Base-by-base conservation (phyloP, 495 filamentous ascomycete species). In the Annulohypoxylon bovei region DNA sequence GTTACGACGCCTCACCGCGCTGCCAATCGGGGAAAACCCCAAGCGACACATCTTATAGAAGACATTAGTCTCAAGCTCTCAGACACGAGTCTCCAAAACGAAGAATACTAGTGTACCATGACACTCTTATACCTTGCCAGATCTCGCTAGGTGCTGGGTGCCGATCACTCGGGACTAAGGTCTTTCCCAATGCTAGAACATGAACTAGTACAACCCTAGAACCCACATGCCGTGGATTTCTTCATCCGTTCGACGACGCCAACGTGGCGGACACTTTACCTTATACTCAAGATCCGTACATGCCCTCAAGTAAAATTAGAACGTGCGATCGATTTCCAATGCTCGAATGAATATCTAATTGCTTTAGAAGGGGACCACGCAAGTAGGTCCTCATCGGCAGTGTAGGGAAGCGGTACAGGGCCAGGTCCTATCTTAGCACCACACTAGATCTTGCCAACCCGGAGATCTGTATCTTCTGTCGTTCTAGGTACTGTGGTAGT, bases 371-470 rank as follows among this genome's bases (percentile, higher is more conserved):
- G 44, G 44, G 20, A 9, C 23, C 20, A 9, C 12, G 44, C 6
- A 25, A 23, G 44, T 25, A 25, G 8, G 9, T 47, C 44, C 23
- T 47, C 8, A 11, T 23, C 9, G 11, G 44, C 12, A 4, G 2
- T 23, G 23, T 50, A 28, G 23, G 16, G 46, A 28, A 28, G 22
- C 4, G 11, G 4, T 27, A 28, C n/a, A 23, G 9, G n/a, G 46
- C 23, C 23, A 50, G 25, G 14, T 11, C 23, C 46, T 12, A 28
- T 50, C 46, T 28, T 50, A 28, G 46, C 11, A 50, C 25, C 46
- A 50, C 46, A 23, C 46, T 50, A 50, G 46, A 50, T 50, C 46
- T 50, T 50, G 46, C 46, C 23, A 50, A 28, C 11, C 46, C 11
- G 46, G 23, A 50, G 46, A 50, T 50, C 46, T 28, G 22, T 28